These are phyloP conservation scores for Penicillium sp. DNA, from an alignment of 2,329 filamentous ascomycete species.

Conservation along the genomic window DNA sequence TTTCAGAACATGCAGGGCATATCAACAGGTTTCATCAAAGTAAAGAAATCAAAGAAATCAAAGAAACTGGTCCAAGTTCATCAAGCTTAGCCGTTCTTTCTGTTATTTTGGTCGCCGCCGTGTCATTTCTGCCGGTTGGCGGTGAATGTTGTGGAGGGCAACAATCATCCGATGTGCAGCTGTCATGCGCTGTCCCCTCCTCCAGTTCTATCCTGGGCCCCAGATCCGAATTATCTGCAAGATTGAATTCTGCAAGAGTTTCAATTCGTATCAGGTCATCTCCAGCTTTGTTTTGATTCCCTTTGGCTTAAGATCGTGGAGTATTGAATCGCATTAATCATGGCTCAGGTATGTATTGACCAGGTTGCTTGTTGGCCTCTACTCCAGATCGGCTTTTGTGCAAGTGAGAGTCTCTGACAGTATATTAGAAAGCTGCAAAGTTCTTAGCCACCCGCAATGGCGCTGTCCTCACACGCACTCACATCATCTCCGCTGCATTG, in stretches of 20 bases:
- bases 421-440: constrained; percentile 51
- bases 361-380: neutral
- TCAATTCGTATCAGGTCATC: neutral
- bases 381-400: neutral
- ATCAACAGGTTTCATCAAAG: neutral
- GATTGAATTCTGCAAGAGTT: neutral
- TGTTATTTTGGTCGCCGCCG: constrained; percentile 26
- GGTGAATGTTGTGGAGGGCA: constrained; percentile 27
- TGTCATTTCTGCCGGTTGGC: constrained; percentile 26
- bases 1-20: constrained; percentile 13
- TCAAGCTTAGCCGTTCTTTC: constrained; percentile 6
- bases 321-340: constrained; percentile 11
- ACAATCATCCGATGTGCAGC: constrained; percentile 18
- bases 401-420: constrained; percentile 2
- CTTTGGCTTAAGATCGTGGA: neutral
- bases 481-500: constrained; percentile 71
- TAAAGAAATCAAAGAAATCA: constrained; percentile 6
- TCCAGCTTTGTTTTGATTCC: neutral
- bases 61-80: neutral
- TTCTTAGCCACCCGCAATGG: constrained; percentile 77
- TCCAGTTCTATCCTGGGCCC: neutral
- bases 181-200: constrained; percentile 7
- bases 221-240: neutral
- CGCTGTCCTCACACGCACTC: constrained; percentile 75
- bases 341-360: constrained; percentile 30